These are phyloP conservation scores for Entophlyctis luteolus DNA, from an alignment of 192 early-diverging fungal genomes.

Conservation along the genomic window DNA sequence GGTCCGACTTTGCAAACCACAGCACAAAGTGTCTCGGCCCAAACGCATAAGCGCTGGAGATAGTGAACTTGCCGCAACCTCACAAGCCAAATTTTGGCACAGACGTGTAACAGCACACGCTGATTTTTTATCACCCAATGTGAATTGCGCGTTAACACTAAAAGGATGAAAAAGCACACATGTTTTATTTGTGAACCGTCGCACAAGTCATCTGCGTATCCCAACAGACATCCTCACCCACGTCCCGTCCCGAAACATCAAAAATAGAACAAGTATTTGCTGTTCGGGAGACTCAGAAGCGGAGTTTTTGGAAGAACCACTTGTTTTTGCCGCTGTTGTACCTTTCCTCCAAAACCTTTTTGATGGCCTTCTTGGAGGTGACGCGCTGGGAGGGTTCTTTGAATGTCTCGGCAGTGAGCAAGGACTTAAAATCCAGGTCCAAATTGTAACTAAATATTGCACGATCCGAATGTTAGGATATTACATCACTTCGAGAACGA, in stretches of 20 bases:
- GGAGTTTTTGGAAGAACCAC: conserved; percentile 99
- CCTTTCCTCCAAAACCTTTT: conserved; percentile 94
- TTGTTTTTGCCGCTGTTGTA: conserved; percentile 99
- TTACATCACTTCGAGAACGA: conserved; percentile 49
- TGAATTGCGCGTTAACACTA: no score
- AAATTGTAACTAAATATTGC: conserved; percentile 73
- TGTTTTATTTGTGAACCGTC: neutral
- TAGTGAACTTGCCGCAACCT: no score
- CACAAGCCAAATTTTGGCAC: no score
- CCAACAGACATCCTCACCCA: neutral
- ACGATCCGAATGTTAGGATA: conserved; percentile 14
- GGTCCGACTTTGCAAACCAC: no score
- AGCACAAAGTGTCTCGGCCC: no score
- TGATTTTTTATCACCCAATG: no score
- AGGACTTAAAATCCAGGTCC: conserved; percentile 90
- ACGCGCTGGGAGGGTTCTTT: conserved; percentile 91
- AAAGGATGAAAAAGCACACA: no score
- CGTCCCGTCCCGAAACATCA: no score
- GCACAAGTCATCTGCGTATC: neutral
- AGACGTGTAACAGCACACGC: no score
- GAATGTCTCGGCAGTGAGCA: conserved; percentile 80
- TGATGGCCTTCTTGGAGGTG: conserved; percentile 88
- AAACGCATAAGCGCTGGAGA: no score
- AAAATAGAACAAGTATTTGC: no score
- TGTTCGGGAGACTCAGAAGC: conserved; percentile 24